Evolutionary conservation across 345 rosid species (phyloP), one percentile per base, ranked within the genome.

Genomic region (Brassica carinata): DNA sequence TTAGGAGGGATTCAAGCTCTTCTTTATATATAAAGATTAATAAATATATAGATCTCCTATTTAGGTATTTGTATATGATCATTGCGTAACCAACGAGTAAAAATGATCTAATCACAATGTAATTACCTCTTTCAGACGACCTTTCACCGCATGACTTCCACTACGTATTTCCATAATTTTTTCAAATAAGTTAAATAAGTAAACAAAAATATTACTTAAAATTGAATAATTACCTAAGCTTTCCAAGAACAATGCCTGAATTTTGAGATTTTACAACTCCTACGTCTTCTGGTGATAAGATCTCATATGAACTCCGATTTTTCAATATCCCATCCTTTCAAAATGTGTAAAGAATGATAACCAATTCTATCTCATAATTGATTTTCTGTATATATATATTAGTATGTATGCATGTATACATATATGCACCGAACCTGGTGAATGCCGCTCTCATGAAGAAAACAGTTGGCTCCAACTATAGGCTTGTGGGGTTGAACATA

Each of bases 71-170:
- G 8, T 18, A 17, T 57, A 26, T 26, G 33, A 58, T 58, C 64
- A 58, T 19, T 19, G 14, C 26, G 4, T 59, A 59, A 10, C 33
- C 3, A 62, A 26, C 8, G 65, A 62, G 11, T 11, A 23, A 13
- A 13, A 27, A 62, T 62, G 14, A 13, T 29, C 14, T 11, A 62
- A 29, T 29, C 17, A 62, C 8, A 13, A 62, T 15, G 3, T 3
- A 55, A 0, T 7, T 58, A 62, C 66, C 97, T 91, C 96, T 64
- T 76, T 81, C 26, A 95, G 81, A 58, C 90, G 89, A 83, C 82
- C 90, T 69, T 75, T 93, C 77, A 95, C 79, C 62, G 94, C 99
- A 75, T 93, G 97, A 8, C 97, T 97, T n/a, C 99, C 98, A 77
- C 99, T 95, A 74, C 70, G 82, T 45, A 65, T 14, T 59, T 43